Evolutionary conservation across 148 eudicot genomes (phyloP).

Genomic region (Silene conica): DNA sequence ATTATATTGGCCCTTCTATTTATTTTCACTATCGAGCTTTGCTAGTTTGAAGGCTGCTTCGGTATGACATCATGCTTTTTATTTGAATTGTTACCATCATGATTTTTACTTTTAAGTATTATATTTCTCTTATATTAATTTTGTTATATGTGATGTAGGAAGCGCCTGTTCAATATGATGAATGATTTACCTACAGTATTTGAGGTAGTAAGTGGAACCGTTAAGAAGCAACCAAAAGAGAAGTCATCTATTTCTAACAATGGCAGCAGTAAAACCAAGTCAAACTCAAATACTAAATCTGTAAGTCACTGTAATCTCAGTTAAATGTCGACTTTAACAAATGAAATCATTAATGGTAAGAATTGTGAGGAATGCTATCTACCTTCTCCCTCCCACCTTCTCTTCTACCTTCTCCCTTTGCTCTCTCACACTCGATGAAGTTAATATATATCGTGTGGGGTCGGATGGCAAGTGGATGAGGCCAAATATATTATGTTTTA

Average conservation of each 20-base stretch:
- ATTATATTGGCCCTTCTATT: too few species aligned
- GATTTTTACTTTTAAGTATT: neutral
- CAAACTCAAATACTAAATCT: constrained; percentile 34
- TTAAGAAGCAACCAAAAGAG: constrained; percentile 43
- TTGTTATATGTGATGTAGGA: constrained; percentile 35
- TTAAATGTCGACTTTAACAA: neutral
- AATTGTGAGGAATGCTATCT: too few species aligned
- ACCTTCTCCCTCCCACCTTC: too few species aligned
- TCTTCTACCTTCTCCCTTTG: too few species aligned
- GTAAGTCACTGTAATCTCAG: constrained; percentile 16
- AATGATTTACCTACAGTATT: constrained; percentile 56
- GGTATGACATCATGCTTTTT: neutral
- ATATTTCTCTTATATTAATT: neutral
- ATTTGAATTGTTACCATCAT: neutral
- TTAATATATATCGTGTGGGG: too few species aligned
- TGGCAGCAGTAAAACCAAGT: constrained; percentile 52
- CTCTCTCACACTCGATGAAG: too few species aligned
- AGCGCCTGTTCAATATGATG: constrained; percentile 52
- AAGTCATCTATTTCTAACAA: constrained; percentile 51
- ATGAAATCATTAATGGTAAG: neutral
- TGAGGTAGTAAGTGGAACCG: constrained; percentile 50
- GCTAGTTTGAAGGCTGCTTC: neutral
- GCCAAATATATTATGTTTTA: too few species aligned
- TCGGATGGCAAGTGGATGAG: too few species aligned
- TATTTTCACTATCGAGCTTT: neutral